These are phyloP conservation scores for Ceratobasidium sp. DNA, from an alignment of 1,284 basidiomycete species.

Conservation along the genomic window DNA sequence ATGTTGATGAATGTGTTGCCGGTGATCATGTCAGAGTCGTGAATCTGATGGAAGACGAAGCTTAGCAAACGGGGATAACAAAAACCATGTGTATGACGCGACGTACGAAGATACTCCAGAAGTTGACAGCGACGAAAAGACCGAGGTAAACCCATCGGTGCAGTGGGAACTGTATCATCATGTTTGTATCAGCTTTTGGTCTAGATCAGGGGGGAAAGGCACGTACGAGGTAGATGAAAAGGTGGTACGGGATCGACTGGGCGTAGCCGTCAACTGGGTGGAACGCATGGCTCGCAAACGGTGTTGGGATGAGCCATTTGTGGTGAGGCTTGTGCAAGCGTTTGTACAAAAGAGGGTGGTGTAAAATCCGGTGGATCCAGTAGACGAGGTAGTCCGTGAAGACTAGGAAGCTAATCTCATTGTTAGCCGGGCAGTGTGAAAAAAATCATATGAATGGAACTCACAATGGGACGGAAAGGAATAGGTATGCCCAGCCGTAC, in stretches of 20 bases:
- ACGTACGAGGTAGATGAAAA: constrained; percentile 81
- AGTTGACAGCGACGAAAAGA: constrained; percentile 90
- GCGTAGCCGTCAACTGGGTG: constrained; percentile 95
- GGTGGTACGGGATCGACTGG: constrained; percentile 95
- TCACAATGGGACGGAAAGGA: constrained; percentile 74
- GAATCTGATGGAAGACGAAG: constrained; percentile 72
- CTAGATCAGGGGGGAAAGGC: not conserved
- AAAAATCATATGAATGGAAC: constrained; percentile 54
- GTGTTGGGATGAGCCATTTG: constrained; percentile 98
- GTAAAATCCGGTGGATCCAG: constrained; percentile 94
- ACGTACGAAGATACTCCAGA: constrained; percentile 89
- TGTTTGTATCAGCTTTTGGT: not conserved
- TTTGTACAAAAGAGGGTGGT: constrained; percentile 92
- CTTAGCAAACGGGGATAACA: constrained; percentile 21
- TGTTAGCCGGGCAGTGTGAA: not conserved
- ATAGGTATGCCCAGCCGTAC: constrained; percentile 76
- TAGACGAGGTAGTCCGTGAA: constrained; percentile 96
- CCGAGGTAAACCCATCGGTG: constrained; percentile 86
- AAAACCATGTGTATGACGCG: constrained; percentile 20
- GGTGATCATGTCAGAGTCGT: constrained; percentile 99
- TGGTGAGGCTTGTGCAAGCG: constrained; percentile 96
- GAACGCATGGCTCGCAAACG: constrained; percentile 97
- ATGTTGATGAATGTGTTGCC: constrained; percentile 90
- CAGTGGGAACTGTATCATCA: constrained; percentile 75
- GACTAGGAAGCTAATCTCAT: constrained; percentile 75